phyloP scores from a whole-genome alignment of 1,284 basidiomycete species.

The Microbotryum scabiosae region DNA sequence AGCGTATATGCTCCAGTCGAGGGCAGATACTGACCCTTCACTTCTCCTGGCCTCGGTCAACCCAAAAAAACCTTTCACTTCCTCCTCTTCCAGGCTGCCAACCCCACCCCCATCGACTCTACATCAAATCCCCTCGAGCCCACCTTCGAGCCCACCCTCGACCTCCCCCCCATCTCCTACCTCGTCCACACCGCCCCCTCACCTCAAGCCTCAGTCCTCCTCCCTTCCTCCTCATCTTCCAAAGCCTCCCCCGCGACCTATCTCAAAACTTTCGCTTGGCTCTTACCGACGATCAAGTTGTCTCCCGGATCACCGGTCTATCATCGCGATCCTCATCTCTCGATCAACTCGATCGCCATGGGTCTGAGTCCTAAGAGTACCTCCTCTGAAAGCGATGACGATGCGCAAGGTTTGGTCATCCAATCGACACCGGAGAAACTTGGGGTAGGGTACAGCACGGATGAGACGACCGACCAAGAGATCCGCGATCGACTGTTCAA shows the following conservation, averaged over 20 bases:
- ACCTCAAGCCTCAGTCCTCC: not conserved
- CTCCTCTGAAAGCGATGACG: not conserved
- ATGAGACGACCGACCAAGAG: not conserved
- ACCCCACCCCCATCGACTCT: not conserved
- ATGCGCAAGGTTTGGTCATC: not conserved
- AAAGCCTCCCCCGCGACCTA: not conserved
- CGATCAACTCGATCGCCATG: not conserved
- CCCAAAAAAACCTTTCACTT: not conserved
- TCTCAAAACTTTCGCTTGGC: not conserved
- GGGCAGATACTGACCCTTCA: no score
- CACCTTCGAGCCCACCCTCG: not conserved
- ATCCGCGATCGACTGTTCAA: not conserved
- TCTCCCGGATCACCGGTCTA: not conserved
- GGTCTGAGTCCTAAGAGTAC: not conserved
- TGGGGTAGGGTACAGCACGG: not conserved
- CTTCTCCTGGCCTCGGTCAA: no score
- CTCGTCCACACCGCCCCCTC: slow-evolving; percentile 1
- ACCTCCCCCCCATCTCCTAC: not conserved
- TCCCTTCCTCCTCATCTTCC: not conserved
- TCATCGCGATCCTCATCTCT: not conserved
- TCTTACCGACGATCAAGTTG: not conserved
- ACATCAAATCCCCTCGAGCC: not conserved
- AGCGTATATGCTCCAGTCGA: no score
- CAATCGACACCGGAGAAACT: slow-evolving; percentile 2
- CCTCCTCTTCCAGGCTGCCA: not conserved